phyloP scores from a whole-genome alignment of 2,329 filamentous ascomycete genomes.

The Fusarium begoniae region DNA sequence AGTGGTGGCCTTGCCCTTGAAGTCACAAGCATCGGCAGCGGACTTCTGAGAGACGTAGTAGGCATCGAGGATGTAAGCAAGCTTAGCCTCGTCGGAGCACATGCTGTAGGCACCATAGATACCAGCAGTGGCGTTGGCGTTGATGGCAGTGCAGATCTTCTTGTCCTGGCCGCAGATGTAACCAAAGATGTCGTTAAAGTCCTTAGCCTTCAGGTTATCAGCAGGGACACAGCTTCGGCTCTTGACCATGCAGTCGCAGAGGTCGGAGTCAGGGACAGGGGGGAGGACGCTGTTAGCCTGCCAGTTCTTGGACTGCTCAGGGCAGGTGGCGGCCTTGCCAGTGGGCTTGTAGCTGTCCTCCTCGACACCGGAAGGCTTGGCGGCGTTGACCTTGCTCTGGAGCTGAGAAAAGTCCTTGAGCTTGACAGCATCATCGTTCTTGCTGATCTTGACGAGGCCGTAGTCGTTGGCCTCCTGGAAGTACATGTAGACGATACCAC shows the following conservation, averaged over 20 bases:
- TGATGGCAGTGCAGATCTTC: conserved; percentile 73
- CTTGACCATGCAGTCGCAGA: conserved; percentile 88
- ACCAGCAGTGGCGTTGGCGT: conserved; percentile 71
- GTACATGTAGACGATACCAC: conserved; percentile 99
- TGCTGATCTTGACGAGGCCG: conserved; percentile 73
- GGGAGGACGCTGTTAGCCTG: conserved; percentile 73
- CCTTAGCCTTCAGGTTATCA: conserved; percentile 62
- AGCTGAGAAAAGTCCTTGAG: conserved; percentile 80
- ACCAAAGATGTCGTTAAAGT: conserved; percentile 76
- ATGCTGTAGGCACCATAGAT: conserved; percentile 81
- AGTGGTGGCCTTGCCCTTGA: conserved; percentile 71
- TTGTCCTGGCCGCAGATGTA: conserved; percentile 71
- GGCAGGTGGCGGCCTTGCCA: conserved; percentile 79
- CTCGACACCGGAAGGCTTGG: conserved; percentile 71
- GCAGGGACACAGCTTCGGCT: conserved; percentile 76
- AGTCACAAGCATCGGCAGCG: conserved; percentile 71
- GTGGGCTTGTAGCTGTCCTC: conserved; percentile 75
- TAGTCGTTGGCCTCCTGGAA: conserved; percentile 92
- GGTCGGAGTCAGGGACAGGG: conserved; percentile 78
- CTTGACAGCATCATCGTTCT: conserved; percentile 68
- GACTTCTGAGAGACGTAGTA: conserved; percentile 71
- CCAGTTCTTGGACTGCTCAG: conserved; percentile 72
- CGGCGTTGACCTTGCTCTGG: conserved; percentile 73
- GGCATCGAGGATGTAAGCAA: conserved; percentile 76
- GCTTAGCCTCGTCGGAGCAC: conserved; percentile 75